phyloP scores from a whole-genome alignment of 805 yeast species.

The Saccharomycopsis babjevae region DNA sequence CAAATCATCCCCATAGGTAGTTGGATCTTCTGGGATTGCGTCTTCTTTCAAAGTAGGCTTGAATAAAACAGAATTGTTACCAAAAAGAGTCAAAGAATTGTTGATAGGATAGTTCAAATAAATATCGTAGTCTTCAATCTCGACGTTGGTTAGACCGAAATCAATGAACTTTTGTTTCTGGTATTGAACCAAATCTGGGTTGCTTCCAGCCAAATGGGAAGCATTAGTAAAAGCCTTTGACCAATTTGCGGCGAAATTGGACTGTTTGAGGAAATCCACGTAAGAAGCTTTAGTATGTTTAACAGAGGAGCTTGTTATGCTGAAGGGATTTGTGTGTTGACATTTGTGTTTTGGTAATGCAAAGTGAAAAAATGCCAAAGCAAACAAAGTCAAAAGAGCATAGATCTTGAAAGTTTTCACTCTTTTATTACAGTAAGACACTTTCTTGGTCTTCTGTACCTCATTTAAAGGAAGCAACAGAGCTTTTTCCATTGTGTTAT shows the following conservation, averaged over 20 bases:
- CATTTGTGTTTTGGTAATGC: not conserved
- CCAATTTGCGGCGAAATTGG: slow-evolving; percentile 42
- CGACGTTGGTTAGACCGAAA: slow-evolving; percentile 43
- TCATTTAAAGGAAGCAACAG: not conserved
- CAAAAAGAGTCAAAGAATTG: slow-evolving; percentile 35
- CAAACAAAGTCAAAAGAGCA: not conserved
- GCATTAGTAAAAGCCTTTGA: slow-evolving; percentile 39
- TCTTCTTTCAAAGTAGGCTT: slow-evolving; percentile 48
- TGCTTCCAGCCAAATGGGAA: slow-evolving; percentile 52
- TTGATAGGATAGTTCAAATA: slow-evolving; percentile 54
- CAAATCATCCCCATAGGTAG: slow-evolving; percentile 32
- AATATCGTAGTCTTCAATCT: slow-evolving; percentile 49
- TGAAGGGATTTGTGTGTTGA: no score
- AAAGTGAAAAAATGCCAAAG: not conserved
- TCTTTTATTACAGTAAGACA: not conserved
- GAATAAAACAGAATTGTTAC: slow-evolving; percentile 28
- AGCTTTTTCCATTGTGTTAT: not conserved
- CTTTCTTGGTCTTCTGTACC: not conserved
- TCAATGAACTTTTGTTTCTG: slow-evolving; percentile 48
- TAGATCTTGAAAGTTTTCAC: not conserved
- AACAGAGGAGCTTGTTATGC: not conserved
- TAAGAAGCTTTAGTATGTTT: slow-evolving; percentile 12
- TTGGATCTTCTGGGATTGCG: slow-evolving; percentile 39
- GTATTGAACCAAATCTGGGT: slow-evolving; percentile 42
- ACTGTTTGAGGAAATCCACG: slow-evolving; percentile 21